Conservation (phyloP, 2,329 filamentous ascomycete species). For the Aspergillus pseudotamarii region DNA sequence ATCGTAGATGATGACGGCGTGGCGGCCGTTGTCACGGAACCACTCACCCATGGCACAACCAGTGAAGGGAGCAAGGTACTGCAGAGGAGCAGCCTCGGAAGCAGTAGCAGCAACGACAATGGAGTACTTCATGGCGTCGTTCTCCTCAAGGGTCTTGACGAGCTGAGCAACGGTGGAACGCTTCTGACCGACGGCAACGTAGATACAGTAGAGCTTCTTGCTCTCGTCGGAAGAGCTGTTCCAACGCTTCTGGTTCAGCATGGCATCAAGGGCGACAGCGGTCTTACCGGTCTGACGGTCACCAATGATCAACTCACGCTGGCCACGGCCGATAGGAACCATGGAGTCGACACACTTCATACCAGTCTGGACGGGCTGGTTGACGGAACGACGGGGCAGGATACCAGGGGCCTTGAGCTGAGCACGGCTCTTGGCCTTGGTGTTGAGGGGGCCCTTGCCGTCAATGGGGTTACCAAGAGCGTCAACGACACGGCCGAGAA, state of each 20-base stretch:
- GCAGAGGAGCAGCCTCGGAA: conserved; percentile 92
- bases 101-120: conserved; percentile 94
- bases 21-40: conserved; percentile 84
- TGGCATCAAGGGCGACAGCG: conserved; percentile 94
- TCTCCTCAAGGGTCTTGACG: conserved; percentile 99
- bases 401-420: conserved; percentile 99
- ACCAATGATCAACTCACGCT: conserved; percentile 99
- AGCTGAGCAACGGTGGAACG: conserved; percentile 98
- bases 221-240: conserved; percentile 83
- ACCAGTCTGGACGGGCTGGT: conserved; percentile 98
- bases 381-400: conserved; percentile 94
- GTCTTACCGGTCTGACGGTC: conserved; percentile 99
- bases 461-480: conserved; percentile 99
- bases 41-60: conserved; percentile 68
- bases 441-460: conserved; percentile 96
- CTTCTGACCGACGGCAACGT: conserved; percentile 99
- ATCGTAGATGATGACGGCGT: conserved; percentile 89
- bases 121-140: conserved; percentile 98
- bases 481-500: conserved; percentile 98
- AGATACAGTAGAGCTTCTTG: conserved; percentile 99
- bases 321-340: conserved; percentile 99
- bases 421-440: conserved; percentile 89
- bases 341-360: conserved; percentile 99
- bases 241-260: conserved; percentile 99
- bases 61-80: conserved; percentile 94